Evolutionary conservation across 768 basidiomycete species (phyloP), one percentile per base, ranked within the genome.

Genomic region (Rhodotorula diobovata): DNA sequence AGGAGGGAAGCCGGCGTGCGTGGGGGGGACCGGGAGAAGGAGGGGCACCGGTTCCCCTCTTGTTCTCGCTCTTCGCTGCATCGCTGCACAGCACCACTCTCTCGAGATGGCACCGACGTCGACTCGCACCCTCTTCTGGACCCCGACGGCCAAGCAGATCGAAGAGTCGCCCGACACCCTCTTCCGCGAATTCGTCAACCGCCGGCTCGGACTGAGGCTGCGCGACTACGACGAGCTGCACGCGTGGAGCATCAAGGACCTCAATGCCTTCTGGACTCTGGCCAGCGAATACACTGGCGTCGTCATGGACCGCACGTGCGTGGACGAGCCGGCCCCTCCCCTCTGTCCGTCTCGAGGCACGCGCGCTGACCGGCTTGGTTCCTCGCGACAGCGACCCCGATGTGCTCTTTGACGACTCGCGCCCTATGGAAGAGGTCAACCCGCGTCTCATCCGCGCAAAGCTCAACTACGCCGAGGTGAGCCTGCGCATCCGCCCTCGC

Each of bases 211-310:
- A 1, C 53, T 68, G 43, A 20, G 66, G 11, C 46, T 77, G 21
- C 46, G 54, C 35, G 61, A 75, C 64, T 77, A 66, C 67, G 61
- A 67, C 66, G 71, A 70, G 41, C 57, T 77, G 16, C 71, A 73
- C 43, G 35, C 35, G 25, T 77, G 71, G 68, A 39, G 39, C 32
- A 30, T 74, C 10, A 34, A 61, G 5, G 51, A 66, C 45, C 51
- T 71, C 37, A 66, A 77, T 57, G 66, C 58, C 25, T 76, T 77
- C 67, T 77, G 75, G 73, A 60, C 46, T 4, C 64, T 68, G 21
- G 18, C 67, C 14, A 76, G 60, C 61, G 75, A 76, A 14, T 77
- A 59, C 30, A 58, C 57, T 0, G 70, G 71, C 51, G 58, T 77
- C 43, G 71, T 77, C 43, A 73, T 75, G 16, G 68, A 77, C 1